A percentile compares a stretch with the other conserved stretches of the same genome.
phyloP scores from a whole-genome alignment of 148 eudicot genomes.

The Simmondsia chinensis region DNA sequence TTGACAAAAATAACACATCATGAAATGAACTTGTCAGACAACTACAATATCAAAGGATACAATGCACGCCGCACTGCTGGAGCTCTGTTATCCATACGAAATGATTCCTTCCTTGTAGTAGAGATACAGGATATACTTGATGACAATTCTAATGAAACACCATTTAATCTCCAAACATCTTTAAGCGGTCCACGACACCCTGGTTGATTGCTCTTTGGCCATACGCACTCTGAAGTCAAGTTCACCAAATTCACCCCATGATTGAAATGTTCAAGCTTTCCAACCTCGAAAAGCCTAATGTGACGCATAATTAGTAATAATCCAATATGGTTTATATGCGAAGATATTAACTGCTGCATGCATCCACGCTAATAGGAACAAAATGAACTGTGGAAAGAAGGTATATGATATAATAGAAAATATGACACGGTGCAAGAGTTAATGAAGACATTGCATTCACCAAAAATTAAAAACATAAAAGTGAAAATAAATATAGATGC shows the following conservation, averaged over 20 bases:
- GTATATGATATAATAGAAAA: too few relatives aligned
- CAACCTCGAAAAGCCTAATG: constrained; percentile 55
- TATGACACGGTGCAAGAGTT: too few relatives aligned
- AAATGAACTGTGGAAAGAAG: too few relatives aligned
- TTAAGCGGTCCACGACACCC: constrained; percentile 12
- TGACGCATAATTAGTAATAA: too few relatives aligned
- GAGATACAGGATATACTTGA: constrained; percentile 60
- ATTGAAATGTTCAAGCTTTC: constrained; percentile 25
- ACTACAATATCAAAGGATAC: constrained; percentile 49
- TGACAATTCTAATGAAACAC: constrained; percentile 26
- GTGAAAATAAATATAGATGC: too few relatives aligned
- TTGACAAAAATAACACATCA: too few relatives aligned
- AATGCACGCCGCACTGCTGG: constrained; percentile 30
- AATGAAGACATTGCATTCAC: too few relatives aligned
- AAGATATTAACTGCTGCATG: too few relatives aligned
- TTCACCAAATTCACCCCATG: constrained; percentile 18
- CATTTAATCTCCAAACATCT: constrained; percentile 41
- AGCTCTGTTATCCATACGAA: constrained; percentile 15
- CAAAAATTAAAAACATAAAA: too few relatives aligned
- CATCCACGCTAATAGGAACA: too few relatives aligned
- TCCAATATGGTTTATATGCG: too few relatives aligned
- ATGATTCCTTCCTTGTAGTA: constrained; percentile 21
- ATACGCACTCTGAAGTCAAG: constrained; percentile 32
- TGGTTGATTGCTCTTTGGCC: constrained; percentile 33
- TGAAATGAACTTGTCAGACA: not conserved